Evolutionary conservation across 2,329 filamentous ascomycete species (phyloP).

Genomic region (Penicillium sp.): DNA sequence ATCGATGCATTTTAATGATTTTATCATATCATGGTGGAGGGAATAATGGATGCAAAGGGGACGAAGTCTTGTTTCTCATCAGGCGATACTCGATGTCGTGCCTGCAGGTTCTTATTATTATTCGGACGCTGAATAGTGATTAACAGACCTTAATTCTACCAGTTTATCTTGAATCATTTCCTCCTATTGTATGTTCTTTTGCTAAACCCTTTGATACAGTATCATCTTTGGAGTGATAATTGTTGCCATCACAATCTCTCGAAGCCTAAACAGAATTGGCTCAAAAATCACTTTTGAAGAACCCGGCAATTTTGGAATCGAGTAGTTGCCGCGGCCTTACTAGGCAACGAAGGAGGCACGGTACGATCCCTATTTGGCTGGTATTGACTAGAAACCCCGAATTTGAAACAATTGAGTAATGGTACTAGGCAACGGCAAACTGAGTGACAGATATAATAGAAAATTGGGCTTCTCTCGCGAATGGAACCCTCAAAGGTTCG

Average conservation of each 20-base stretch:
- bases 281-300: too few relatives aligned
- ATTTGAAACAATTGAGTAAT: too few relatives aligned
- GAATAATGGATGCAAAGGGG: neutral
- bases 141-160: neutral
- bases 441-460: neutral
- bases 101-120: conserved; percentile 1
- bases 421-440: neutral
- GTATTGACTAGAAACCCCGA: too few relatives aligned
- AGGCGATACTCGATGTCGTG: neutral
- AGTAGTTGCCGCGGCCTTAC: neutral
- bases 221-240: neutral
- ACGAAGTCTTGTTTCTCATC: neutral
- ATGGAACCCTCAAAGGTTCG: neutral
- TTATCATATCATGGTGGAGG: neutral
- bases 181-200: neutral
- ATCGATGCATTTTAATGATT: neutral
- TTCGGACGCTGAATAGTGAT: neutral
- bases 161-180: neutral
- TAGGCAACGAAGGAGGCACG: neutral
- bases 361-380: neutral
- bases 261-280: neutral
- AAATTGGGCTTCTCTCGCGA: neutral
- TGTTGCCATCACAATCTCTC: neutral
- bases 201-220: neutral
- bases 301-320: neutral